Evolutionary conservation across 352 stramenopile genomes (phyloP), one percentile per base, ranked within the genome.

Genomic region (Peronospora tabacina): DNA sequence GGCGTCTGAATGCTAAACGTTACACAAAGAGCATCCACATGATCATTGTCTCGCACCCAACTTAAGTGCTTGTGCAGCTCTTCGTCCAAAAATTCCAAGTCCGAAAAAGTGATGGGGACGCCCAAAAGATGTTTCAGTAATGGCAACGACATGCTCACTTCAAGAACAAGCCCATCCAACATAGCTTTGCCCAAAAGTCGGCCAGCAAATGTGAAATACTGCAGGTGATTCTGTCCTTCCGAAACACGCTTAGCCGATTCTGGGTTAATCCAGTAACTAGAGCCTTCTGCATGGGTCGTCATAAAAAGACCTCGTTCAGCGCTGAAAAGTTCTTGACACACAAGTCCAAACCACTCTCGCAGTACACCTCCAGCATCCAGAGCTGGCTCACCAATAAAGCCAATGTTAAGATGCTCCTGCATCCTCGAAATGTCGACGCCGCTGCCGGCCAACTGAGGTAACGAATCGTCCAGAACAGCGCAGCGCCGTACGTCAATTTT

Each of bases 171-270:
- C 0, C 95, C 95, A 61, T 99, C 97, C 7, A 96, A 67, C 40
- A 99, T 94, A 7, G 96, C 93, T 63, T 99, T 99, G 28, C 96
- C 96, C 28, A 99, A 80, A 39, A 99, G 86, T 9, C 96, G 68
- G 10, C 91, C 91, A 13, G 90, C 86, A 35, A 97, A 96, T 16
- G 90, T 90, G 66, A 98, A 99, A 67, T 98, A 98, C 50, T 87
- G 74, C 38, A 99, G 52, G 40, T 86, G 70, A 10, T 83, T 61
- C 19, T 72, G 56, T n/a, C 28, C 49, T 47, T 65, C 58, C 0
- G 52, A 35, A 12, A 75, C 66, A n/a, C 52, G 57, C 28, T 85
- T 69, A 1, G 52, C 63, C 0, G 74, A 80, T 11, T 68, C 56
- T 0, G 77, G 66, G 37, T 88, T 88, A 52, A 92, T 90, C 82